Evolutionary conservation across 2,329 filamentous ascomycete species (phyloP).

Genomic region (Aureobasidium pullulans): DNA sequence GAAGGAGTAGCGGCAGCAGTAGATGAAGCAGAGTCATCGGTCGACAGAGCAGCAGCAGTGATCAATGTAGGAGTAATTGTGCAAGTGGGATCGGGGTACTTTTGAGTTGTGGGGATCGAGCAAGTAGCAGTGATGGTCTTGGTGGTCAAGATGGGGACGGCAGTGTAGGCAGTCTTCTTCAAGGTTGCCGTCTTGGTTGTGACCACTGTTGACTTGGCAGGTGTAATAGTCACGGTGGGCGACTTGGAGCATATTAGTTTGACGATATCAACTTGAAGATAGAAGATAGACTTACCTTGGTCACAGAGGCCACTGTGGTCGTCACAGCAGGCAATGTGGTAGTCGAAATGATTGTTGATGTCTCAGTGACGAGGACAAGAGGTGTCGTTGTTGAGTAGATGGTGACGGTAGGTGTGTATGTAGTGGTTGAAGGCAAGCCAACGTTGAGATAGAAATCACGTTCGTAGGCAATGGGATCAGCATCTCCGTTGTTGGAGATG

Average conservation of each 20-base stretch:
- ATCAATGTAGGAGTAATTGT: slow-evolving; percentile 24
- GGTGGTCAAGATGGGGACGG: slow-evolving; percentile 18
- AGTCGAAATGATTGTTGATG: neutral
- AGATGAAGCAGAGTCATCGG: slow-evolving; percentile 16
- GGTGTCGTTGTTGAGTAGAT: slow-evolving; percentile 20
- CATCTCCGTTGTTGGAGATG: slow-evolving; percentile 37
- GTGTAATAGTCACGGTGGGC: slow-evolving; percentile 16
- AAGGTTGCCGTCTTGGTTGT: slow-evolving; percentile 26
- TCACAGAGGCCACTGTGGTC: slow-evolving; percentile 12
- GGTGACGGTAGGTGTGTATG: slow-evolving; percentile 22
- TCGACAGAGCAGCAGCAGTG: slow-evolving; percentile 15
- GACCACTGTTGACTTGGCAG: slow-evolving; percentile 19
- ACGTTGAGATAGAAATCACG: slow-evolving; percentile 34
- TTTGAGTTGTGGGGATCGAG: slow-evolving; percentile 21
- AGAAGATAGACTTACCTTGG: neutral
- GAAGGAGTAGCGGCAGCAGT: slow-evolving; percentile 18
- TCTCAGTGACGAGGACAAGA: slow-evolving; percentile 14
- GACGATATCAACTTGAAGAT: neutral
- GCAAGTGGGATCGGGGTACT: slow-evolving; percentile 22
- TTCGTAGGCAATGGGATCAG: slow-evolving; percentile 38
- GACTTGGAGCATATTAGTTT: neutral
- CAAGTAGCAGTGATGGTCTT: slow-evolving; percentile 28
- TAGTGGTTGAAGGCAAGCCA: slow-evolving; percentile 26
- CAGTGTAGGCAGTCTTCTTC: slow-evolving; percentile 17
- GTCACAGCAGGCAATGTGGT: neutral